phyloP scores from a whole-genome alignment of 176 grass and related monocot genomes.

The Pontederia crassipes region DNA sequence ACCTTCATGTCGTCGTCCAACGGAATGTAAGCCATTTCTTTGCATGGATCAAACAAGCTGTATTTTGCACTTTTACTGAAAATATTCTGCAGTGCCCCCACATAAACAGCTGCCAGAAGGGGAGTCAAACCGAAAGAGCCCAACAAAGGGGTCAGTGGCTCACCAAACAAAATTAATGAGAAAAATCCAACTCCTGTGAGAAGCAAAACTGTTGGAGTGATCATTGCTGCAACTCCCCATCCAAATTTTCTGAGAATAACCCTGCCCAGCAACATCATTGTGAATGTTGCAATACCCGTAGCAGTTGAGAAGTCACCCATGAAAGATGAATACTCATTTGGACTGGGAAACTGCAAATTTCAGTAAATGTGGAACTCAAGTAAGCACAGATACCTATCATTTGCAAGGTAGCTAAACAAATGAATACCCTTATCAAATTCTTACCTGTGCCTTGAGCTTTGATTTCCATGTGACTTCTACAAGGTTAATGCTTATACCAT shows the following conservation, averaged over 20 bases:
- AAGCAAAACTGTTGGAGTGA: conserved; percentile 87
- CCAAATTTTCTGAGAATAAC: conserved; percentile 86
- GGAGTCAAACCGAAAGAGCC: conserved; percentile 73
- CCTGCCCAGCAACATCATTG: conserved; percentile 95
- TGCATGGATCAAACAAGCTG: conserved; percentile 96
- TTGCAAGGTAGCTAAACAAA: background rate
- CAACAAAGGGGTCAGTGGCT: conserved; percentile 56
- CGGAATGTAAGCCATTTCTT: conserved; percentile 99
- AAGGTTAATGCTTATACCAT: conserved; percentile 99
- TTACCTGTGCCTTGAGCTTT: conserved; percentile 95
- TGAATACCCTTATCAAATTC: background rate
- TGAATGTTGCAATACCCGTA: conserved; percentile 94
- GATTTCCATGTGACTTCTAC: conserved; percentile 99
- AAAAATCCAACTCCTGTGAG: conserved; percentile 96
- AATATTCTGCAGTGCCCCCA: conserved; percentile 95
- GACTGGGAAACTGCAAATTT: conserved; percentile 65
- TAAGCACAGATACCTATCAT: background rate
- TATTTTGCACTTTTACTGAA: conserved; percentile 99
- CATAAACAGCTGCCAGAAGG: conserved; percentile 88
- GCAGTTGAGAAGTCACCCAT: conserved; percentile 99
- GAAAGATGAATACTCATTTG: conserved; percentile 97
- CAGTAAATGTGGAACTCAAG: background rate
- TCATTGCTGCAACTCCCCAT: conserved; percentile 92
- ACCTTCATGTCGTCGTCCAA: conserved; percentile 99
- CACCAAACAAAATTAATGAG: conserved; percentile 90